phyloP scores from a whole-genome alignment of 2,329 filamentous ascomycete genomes.

The Colletotrichum karsti region DNA sequence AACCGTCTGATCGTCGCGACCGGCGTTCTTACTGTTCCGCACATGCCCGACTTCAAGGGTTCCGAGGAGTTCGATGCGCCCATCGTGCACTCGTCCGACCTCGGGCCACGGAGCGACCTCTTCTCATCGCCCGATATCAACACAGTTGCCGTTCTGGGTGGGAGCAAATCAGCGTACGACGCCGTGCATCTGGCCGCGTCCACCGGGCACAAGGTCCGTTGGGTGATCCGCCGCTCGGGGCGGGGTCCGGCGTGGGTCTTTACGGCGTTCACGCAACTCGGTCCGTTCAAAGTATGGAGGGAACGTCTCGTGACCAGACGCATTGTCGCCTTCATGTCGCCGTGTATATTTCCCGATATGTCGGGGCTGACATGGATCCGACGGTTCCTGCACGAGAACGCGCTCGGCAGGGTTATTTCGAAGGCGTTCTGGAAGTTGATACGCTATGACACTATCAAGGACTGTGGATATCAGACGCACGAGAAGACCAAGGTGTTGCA shows the following conservation, averaged over 20 bases:
- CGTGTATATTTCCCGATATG: conserved; percentile 33
- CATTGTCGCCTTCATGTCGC: conserved; percentile 53
- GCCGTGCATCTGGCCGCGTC: conserved; percentile 66
- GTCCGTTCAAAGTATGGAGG: conserved; percentile 57
- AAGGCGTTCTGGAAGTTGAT: conserved; percentile 61
- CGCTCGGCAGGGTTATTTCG: conserved; percentile 40
- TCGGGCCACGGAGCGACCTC: conserved; percentile 44
- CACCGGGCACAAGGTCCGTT: conserved; percentile 61
- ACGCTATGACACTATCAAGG: conserved; percentile 34
- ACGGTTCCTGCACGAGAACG: conserved; percentile 31
- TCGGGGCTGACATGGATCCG: conserved; percentile 35
- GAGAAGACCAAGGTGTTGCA: conserved; percentile 44
- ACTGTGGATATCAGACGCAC: conserved; percentile 46
- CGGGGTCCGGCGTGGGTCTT: conserved; percentile 63
- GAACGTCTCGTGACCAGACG: conserved; percentile 58
- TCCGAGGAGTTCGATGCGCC: conserved; percentile 58
- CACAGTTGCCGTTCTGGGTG: conserved; percentile 64
- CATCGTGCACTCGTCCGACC: conserved; percentile 66
- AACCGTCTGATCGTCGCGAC: conserved; percentile 68
- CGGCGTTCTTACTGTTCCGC: conserved; percentile 66
- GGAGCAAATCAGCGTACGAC: conserved; percentile 70
- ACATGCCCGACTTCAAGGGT: conserved; percentile 60
- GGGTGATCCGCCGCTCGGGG: conserved; percentile 66
- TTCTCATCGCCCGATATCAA: conserved; percentile 42
- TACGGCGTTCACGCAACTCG: conserved; percentile 55